A percentile compares a stretch with the other conserved stretches of the same genome.
phyloP scores from a whole-genome alignment of 2,329 filamentous ascomycete genomes.

The Aspergillus vadensis region DNA sequence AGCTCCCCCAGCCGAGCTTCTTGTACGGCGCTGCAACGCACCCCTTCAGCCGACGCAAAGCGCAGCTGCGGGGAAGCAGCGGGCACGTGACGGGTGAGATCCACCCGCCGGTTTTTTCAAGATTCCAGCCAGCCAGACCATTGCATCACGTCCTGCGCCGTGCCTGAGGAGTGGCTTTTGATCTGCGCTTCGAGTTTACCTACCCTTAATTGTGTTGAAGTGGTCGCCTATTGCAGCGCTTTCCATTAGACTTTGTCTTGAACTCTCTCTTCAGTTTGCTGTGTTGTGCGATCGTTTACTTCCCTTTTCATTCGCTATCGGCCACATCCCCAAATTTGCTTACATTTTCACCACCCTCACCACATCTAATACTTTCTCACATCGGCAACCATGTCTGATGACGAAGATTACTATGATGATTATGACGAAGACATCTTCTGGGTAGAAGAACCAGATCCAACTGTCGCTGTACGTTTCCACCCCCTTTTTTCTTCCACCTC shows the following conservation, averaged over 20 bases:
- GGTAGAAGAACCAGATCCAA: constrained; percentile 39
- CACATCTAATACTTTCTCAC: neutral
- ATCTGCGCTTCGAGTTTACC: neutral
- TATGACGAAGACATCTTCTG: constrained; percentile 40
- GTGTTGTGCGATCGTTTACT: neutral
- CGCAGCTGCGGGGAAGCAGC: constrained; percentile 39
- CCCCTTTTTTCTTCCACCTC: neutral
- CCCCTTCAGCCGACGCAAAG: constrained; percentile 40
- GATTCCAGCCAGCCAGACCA: neutral
- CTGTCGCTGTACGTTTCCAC: constrained; percentile 35
- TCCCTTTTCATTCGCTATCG: constrained; percentile 1
- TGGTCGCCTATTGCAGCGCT: neutral
- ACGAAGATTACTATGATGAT: constrained; percentile 41
- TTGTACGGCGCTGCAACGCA: constrained; percentile 10
- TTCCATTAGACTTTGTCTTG: neutral
- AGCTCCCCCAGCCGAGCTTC: constrained; percentile 10
- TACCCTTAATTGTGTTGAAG: neutral
- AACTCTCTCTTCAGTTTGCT: neutral
- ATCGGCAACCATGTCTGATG: constrained; percentile 39
- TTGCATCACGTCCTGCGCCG: neutral
- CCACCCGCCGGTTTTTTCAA: constrained; percentile 7
- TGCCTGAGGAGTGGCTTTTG: neutral
- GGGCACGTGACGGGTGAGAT: constrained; percentile 23
- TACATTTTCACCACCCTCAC: neutral
- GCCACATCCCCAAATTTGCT: neutral